Evolutionary conservation across 2,329 filamentous ascomycete species (phyloP), one percentile per base, ranked within the genome.

Genomic region (Calonectria pauciramosa): DNA sequence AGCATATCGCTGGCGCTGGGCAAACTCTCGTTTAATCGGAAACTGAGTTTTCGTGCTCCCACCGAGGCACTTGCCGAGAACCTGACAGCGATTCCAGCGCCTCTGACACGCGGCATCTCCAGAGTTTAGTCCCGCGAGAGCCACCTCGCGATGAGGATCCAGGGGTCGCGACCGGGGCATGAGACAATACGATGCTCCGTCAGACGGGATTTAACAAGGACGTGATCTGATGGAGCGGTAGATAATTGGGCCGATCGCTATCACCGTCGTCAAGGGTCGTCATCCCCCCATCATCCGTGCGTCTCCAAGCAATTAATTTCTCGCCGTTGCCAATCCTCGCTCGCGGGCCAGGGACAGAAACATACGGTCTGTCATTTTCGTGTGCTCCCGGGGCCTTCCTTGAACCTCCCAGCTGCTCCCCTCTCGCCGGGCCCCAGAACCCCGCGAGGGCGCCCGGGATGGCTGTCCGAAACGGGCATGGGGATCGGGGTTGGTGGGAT

Each of bases 401-500:
- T 60, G 56, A 23, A n/a, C 44, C 30, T 20, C 64, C 32, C 36
- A 68, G 34, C 30, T 34, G 32, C 44, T 32, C 52, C 32, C 66
- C 51, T 67, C 65, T 64, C 51, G 44, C 66, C 64, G 63, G 56
- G 47, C 32, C 65, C 74, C 72, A 63, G 76, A 34, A 74, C 75
- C 72, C 66, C 68, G 73, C 71, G 63, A 72, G 59, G 44, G 70
- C 36, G 66, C 52, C 49, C 54, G 51, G 70, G 66, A 41, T 70
- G 56, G 66, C 65, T 30, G 68, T 66, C 68, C 75, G 60, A 60
- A 69, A 70, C 59, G 63, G 64, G 66, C 23, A 59, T 73, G 34
- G 59, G 70, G 67, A 77, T 74, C 49, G 66, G 60, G 66, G 77
- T 73, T 78, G 75, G 71, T 77, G 73, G 79, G 70, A 80, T 79